Conservation (phyloP, 345 rosid genomes). For the Fremontodendron californicum region DNA sequence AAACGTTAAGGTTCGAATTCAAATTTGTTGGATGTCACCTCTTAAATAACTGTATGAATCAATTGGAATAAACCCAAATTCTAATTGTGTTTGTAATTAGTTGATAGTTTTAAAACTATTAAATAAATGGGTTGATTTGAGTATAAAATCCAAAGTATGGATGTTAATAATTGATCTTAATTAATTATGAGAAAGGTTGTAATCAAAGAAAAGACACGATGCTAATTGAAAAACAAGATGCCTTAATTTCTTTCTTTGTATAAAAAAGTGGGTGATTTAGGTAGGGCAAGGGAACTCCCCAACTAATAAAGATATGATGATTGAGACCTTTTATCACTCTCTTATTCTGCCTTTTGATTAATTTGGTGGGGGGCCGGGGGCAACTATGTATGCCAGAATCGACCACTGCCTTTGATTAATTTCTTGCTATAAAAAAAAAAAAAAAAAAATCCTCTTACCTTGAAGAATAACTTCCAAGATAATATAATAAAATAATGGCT, state of each 20-base stretch:
- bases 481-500: too few species aligned
- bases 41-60: too few species aligned
- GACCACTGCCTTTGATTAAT: too few species aligned
- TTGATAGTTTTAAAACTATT: background rate
- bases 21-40: too few species aligned
- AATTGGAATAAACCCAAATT: too few species aligned
- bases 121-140: background rate
- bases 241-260: background rate
- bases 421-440: too few species aligned
- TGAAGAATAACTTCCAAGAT: too few species aligned
- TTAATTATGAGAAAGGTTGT: background rate
- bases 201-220: slow-evolving; percentile 17
- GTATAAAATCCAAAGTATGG: background rate
- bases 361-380: background rate
- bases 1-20: too few species aligned
- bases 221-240: background rate
- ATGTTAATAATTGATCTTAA: background rate
- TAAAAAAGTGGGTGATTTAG: slow-evolving; percentile 15
- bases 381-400: too few species aligned
- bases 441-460: too few species aligned
- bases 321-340: slow-evolving; percentile 18
- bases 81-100: background rate
- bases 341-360: background rate
- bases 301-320: slow-evolving; percentile 28
- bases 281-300: slow-evolving; percentile 17